These are phyloP conservation scores for Xerocomus nothofagi DNA, from an alignment of 1,284 basidiomycete genomes.

Conservation along the genomic window DNA sequence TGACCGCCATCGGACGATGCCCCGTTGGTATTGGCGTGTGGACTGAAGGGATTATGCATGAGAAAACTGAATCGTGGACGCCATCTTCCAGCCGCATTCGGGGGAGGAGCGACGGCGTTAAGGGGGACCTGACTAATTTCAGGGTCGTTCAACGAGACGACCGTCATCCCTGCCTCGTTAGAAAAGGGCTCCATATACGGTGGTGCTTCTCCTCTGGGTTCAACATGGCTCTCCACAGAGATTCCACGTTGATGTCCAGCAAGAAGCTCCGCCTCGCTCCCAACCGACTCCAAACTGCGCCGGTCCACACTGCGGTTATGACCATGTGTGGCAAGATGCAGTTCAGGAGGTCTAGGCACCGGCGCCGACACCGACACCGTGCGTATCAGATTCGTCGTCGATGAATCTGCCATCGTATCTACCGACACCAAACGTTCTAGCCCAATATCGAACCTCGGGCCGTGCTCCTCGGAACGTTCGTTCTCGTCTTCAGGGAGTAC, in stretches of 20 bases:
- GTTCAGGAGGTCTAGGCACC: constrained; percentile 19
- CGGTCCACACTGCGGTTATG: constrained; percentile 16
- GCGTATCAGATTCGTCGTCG: constrained; percentile 25
- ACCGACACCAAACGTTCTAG: constrained; percentile 26
- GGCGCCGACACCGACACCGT: constrained; percentile 1
- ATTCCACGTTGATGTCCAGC: constrained; percentile 25
- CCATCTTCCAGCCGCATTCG: not conserved
- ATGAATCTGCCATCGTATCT: constrained; percentile 26
- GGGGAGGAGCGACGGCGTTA: not conserved
- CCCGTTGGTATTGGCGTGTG: not conserved
- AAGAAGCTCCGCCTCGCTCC: constrained; percentile 27
- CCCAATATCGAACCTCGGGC: constrained; percentile 16
- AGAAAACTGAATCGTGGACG: constrained; percentile 32
- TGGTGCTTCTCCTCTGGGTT: constrained; percentile 59
- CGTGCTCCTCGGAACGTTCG: constrained; percentile 11
- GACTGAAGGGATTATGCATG: constrained; percentile 21
- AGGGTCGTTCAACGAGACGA: constrained; percentile 14
- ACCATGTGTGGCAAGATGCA: constrained; percentile 7
- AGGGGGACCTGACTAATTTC: constrained; percentile 1
- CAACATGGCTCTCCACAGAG: constrained; percentile 20
- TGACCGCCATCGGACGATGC: not conserved
- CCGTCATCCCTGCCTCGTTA: constrained; percentile 7
- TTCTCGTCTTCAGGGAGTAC: constrained; percentile 35
- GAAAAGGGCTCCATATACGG: constrained; percentile 61
- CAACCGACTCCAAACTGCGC: constrained; percentile 23